Conservation (phyloP, 1,139 yeast genomes). For the Candida smagusa region DNA sequence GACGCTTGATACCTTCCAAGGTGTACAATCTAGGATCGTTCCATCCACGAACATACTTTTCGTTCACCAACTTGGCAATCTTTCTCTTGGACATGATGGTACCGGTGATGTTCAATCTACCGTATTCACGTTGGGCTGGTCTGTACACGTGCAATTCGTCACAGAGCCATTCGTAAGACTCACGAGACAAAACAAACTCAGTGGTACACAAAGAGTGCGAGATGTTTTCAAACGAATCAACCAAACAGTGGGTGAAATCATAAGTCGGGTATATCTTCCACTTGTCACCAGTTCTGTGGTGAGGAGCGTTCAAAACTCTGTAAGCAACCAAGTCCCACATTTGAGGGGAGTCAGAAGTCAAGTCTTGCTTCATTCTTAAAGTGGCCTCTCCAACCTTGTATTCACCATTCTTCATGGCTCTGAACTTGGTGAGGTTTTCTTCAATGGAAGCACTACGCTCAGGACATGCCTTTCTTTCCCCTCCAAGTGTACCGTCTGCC, state of each 20-base stretch:
- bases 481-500: slow-evolving; percentile 91
- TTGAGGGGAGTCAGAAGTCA: slow-evolving; percentile 90
- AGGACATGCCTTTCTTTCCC: slow-evolving; percentile 79
- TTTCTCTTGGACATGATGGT: slow-evolving; percentile 93
- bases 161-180: slow-evolving; percentile 97
- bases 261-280: slow-evolving; percentile 99
- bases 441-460: slow-evolving; percentile 71
- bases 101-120: slow-evolving; percentile 92
- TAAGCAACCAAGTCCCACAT: slow-evolving; percentile 99
- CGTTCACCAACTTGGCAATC: slow-evolving; percentile 87
- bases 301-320: slow-evolving; percentile 87
- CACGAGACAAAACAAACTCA: slow-evolving; percentile 88
- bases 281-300: slow-evolving; percentile 93
- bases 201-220: slow-evolving; percentile 94
- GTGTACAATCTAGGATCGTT: slow-evolving; percentile 97
- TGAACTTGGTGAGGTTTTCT: slow-evolving; percentile 73
- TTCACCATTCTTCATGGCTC: slow-evolving; percentile 87
- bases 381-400: slow-evolving; percentile 91
- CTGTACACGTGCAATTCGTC: slow-evolving; percentile 92
- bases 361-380: slow-evolving; percentile 94
- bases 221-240: slow-evolving; percentile 94
- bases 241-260: slow-evolving; percentile 98
- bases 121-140: slow-evolving; percentile 98
- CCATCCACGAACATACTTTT: slow-evolving; percentile 87
- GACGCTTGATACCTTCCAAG: slow-evolving; percentile 88